Percentiles rank a stretch among this genome's conserved stretches.
Evolutionary conservation across 2,329 filamentous ascomycete genomes (phyloP).

Genomic region (Penicillium italicum): DNA sequence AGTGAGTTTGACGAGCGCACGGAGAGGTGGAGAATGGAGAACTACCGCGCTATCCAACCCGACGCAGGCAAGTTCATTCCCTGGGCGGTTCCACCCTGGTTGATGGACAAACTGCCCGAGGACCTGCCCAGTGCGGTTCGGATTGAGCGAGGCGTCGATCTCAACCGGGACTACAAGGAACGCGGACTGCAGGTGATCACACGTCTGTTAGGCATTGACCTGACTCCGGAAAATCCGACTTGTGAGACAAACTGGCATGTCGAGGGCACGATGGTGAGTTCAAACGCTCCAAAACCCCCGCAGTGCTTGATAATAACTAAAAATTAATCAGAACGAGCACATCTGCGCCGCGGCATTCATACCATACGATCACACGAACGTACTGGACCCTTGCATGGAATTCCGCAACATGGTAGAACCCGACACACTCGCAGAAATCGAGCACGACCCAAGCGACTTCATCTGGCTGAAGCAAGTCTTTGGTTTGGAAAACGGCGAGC

Average conservation of each 20-base stretch:
- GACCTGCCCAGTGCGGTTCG: constrained; percentile 27
- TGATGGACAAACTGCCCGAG: constrained; percentile 27
- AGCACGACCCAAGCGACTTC: constrained; percentile 29
- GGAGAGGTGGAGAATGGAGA: constrained; percentile 25
- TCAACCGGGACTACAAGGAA: constrained; percentile 38
- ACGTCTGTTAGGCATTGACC: constrained; percentile 58
- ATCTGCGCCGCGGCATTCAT: constrained; percentile 62
- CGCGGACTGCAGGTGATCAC: constrained; percentile 59
- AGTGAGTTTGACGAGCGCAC: constrained; percentile 23
- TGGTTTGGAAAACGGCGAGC: constrained; percentile 25
- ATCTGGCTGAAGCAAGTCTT: constrained; percentile 32
- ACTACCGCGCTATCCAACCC: constrained; percentile 25
- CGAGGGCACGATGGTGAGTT: constrained; percentile 46
- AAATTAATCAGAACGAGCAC: constrained; percentile 52
- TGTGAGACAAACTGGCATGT: constrained; percentile 50
- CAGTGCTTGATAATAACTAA: not conserved
- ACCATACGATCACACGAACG: constrained; percentile 60
- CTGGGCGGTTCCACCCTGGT: constrained; percentile 30
- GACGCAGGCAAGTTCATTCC: constrained; percentile 29
- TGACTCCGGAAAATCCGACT: constrained; percentile 55
- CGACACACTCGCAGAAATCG: constrained; percentile 30
- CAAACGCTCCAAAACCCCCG: not conserved
- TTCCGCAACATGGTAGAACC: constrained; percentile 48
- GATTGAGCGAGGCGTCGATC: constrained; percentile 27
- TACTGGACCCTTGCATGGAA: constrained; percentile 50